Base-by-base conservation (phyloP, 345 rosid genomes). In the Corymbia maculata region DNA sequence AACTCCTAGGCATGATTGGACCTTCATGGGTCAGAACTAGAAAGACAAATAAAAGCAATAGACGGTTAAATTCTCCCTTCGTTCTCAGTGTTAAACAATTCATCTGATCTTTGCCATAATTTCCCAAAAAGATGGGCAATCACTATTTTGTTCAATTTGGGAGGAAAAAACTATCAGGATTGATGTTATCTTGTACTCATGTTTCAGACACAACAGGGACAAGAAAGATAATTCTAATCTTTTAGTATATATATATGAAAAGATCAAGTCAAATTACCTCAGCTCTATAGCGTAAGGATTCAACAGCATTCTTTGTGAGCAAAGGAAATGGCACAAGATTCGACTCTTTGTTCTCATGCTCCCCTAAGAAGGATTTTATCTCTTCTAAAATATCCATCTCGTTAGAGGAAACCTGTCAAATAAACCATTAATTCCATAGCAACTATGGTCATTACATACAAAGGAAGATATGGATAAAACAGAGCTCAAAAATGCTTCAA, bases 221-320 rank as follows among this genome's bases (percentile, higher is more conserved):
- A 75, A 75, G 14, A 75, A 19, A 75, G 82, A 75, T 16, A 36
- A 75, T 36, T 75, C 80, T 44, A 36, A 75, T 75, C 26, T 36
- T 36, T 36, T 75, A 36, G 28, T 8, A 21, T 19, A 44, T 42
- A 13, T 0, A 2, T 24, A 28, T 24, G 30, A 8, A 42, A 36
- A 2, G 66, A 55, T 24, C 36, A 75, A 75, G 49, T 42, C 84
- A 22, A 89, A 88, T 88, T 88, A 96, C 99, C 98, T 96, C 99
- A 88, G 99, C 98, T 89, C 99, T 93, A 88, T 97, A 97, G 86
- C 99, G 94, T 84, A 97, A 91, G 87, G 95, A 95, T 94, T 97
- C 99, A 24, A 95, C 97, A 12, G 97, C 99, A 90, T 94, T 95
- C 88, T 95, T 90, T 9, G 98, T 95, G 82, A 96, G 92, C 89